A percentile compares a stretch with the other conserved stretches of the same genome.
phyloP scores from a whole-genome alignment of 805 yeast species.

The Candida peoriensis region DNA sequence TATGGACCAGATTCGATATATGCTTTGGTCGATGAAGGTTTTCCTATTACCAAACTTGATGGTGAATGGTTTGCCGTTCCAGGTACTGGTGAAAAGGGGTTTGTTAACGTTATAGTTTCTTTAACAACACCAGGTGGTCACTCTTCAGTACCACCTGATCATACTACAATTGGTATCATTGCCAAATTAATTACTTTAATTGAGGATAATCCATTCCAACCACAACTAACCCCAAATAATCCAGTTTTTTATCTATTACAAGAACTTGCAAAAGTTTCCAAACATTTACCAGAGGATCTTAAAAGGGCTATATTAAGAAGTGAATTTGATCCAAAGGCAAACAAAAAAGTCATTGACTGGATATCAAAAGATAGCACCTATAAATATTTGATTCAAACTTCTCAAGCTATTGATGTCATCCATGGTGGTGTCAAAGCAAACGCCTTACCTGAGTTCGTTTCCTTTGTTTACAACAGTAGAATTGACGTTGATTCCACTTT shows the following conservation, averaged over 20 bases:
- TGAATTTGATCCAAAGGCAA: conserved; percentile 31
- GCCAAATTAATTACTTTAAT: conserved; percentile 50
- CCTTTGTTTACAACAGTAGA: conserved; percentile 56
- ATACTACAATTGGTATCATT: conserved; percentile 72
- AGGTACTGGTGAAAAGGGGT: conserved; percentile 45
- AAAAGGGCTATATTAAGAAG: conserved; percentile 31
- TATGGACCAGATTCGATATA: conserved; percentile 60
- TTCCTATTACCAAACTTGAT: conserved; percentile 29
- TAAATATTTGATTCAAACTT: conserved; percentile 15
- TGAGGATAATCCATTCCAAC: conserved; percentile 46
- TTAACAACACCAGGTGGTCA: conserved; percentile 72
- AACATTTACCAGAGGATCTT: conserved; percentile 21
- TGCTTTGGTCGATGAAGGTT: conserved; percentile 71
- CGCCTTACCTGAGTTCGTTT: conserved; percentile 60
- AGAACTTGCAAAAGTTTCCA: conserved; percentile 50
- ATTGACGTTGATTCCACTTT: conserved; percentile 52
- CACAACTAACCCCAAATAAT: conserved; percentile 46
- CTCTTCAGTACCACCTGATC: conserved; percentile 76
- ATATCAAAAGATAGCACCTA: conserved; percentile 10
- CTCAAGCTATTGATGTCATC: conserved; percentile 31
- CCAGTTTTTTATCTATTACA: conserved; percentile 55
- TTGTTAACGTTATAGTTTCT: conserved; percentile 34
- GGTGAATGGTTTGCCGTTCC: conserved; percentile 38
- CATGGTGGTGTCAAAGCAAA: conserved; percentile 72
- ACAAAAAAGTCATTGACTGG: conserved; percentile 28